Evolutionary conservation across 1,284 basidiomycete genomes (phyloP), one percentile per base, ranked within the genome.

Genomic region (Pholiota adiposa): DNA sequence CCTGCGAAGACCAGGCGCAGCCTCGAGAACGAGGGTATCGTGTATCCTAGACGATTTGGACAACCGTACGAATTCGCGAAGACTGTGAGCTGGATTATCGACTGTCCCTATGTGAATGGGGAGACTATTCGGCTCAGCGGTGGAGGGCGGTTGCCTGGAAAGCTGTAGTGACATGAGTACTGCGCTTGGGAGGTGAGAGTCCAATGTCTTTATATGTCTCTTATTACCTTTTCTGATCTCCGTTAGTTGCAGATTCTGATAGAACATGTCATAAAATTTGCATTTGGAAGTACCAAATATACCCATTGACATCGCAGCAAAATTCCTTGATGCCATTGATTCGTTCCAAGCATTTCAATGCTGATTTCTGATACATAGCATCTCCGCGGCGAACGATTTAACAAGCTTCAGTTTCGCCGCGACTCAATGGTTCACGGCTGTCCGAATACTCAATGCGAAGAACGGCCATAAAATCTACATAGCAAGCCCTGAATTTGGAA

Each of bases 21-120:
- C 49, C 60, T 82, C 36, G 70, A 75, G 50, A 74, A 65, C 21
- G 75, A 77, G 34, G 75, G 75, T 5, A 70, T 80, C 51, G 69
- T 79, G 4, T 83, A 79, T 59, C 82, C 82, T 0, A 72, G 69
- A 48, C 70, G 82, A 7, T 81, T 82, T 62, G 82, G 82, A 1
- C 69, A 75, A 29, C 75, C 80, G 0, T 65, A 69, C 14, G 84
- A 85, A 67, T 85, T 85, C 63, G 80, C 82, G 7, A 75, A 78
- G 64, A 84, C 83, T 0, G 77, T 83, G 12, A 73, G 77, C 43
- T 85, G 81, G 79, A 75, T 81, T 41, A 61, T 85, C 51, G 81
- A 83, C 59, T 80, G 79, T 64, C 70, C 77, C 5, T 85, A 83
- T 71, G 77, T 85, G 36, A 86, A 86, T 67, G 84, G 83, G n/a